phyloP scores from a whole-genome alignment of 306 rosid species.

The Amphicarpaea edgeworthii region DNA sequence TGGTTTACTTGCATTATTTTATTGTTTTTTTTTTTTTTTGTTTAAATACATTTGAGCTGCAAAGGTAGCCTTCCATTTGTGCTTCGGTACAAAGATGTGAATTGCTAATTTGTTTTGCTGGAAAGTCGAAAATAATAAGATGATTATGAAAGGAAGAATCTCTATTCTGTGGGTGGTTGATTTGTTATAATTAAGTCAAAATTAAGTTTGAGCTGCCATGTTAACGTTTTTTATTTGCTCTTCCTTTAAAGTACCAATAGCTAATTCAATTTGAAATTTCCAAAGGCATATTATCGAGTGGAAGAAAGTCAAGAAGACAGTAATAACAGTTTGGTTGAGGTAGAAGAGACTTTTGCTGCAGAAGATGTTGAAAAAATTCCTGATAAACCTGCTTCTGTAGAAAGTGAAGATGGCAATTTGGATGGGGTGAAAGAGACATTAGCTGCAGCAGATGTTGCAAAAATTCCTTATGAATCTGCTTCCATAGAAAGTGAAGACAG shows the following conservation, averaged over 20 bases:
- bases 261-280: constrained; percentile 39
- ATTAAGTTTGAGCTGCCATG: constrained; percentile 21
- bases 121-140: background rate
- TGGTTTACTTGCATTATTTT: background rate
- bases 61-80: background rate
- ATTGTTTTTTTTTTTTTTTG: background rate
- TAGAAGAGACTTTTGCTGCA: constrained; percentile 38
- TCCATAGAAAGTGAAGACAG: constrained; percentile 43
- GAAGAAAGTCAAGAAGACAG: constrained; percentile 62
- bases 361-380: constrained; percentile 19
- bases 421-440: background rate
- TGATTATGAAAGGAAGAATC: constrained; percentile 9
- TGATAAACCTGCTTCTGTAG: constrained; percentile 30
- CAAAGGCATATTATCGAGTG: constrained; percentile 71
- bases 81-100: background rate
- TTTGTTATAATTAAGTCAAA: constrained; percentile 18
- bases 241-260: constrained; percentile 14
- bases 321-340: constrained; percentile 24
- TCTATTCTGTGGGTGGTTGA: background rate
- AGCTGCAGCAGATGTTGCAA: constrained; percentile 29
- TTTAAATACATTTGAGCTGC: background rate
- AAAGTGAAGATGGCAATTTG: constrained; percentile 9
- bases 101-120: constrained; percentile 13
- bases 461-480: background rate
- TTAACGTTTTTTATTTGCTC: constrained; percentile 13